Evolutionary conservation across 352 stramenopile species (phyloP).

Genomic region (Globisporangium cystogenes): DNA sequence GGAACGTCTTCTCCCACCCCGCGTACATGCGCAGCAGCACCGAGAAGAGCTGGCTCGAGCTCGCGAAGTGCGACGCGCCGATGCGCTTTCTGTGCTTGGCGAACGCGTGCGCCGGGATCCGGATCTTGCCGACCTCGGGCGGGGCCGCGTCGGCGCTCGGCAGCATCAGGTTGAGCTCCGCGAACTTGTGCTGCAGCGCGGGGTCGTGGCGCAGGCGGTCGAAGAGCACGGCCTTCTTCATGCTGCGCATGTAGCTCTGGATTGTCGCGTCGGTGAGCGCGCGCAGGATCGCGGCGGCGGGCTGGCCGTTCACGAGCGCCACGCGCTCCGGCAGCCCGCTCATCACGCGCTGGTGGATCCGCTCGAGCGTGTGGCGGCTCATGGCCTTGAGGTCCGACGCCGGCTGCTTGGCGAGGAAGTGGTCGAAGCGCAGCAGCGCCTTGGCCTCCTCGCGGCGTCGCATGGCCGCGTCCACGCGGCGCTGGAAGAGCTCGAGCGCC

Average conservation of each 20-base stretch:
- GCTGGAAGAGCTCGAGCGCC: conserved; percentile 58
- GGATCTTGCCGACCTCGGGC: conserved; percentile 71
- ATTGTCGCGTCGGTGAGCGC: conserved; percentile 86
- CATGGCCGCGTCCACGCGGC: conserved; percentile 61
- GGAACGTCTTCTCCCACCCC: conserved; percentile 88
- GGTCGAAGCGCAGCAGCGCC: conserved; percentile 86
- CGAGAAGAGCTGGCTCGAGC: conserved; percentile 52
- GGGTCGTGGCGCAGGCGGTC: conserved; percentile 48
- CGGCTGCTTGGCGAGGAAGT: conserved; percentile 84
- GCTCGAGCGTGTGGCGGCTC: conserved; percentile 65
- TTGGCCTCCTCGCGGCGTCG: conserved; percentile 72
- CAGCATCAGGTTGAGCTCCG: conserved; percentile 56
- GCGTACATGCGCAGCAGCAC: conserved; percentile 87
- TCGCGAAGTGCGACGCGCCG: conserved; percentile 39
- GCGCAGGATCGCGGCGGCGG: conserved; percentile 57
- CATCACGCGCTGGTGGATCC: conserved; percentile 82
- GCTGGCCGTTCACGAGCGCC: conserved; percentile 52
- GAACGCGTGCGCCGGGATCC: conserved; percentile 69
- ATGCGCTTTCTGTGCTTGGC: conserved; percentile 46
- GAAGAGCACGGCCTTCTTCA: conserved; percentile 89
- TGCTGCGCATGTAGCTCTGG: conserved; percentile 86
- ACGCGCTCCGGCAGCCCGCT: conserved; percentile 67
- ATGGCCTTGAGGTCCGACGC: conserved; percentile 70
- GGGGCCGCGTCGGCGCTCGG: conserved; percentile 17
- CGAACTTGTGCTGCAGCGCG: conserved; percentile 63